These are phyloP conservation scores for Trypanosoma conorhini DNA, from an alignment of 208 protist species.

Conservation along the genomic window DNA sequence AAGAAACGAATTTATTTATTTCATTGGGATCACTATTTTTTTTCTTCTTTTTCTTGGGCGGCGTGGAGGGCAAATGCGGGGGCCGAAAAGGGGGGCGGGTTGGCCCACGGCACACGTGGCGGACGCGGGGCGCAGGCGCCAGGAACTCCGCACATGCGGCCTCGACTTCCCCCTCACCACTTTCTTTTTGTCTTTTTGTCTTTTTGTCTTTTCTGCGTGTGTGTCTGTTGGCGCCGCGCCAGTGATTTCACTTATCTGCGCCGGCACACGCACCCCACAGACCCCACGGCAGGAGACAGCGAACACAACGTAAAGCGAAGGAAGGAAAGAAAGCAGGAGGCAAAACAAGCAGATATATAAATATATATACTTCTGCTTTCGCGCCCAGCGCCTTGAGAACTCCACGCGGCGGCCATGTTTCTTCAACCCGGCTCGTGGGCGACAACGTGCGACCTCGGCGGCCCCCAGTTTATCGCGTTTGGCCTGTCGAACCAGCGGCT, in stretches of 20 bases:
- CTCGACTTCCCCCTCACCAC: too few species aligned
- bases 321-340: slow-evolving; percentile 3
- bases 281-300: neutral
- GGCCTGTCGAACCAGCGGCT: neutral
- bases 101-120: neutral
- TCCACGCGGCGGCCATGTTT: neutral
- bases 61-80: neutral
- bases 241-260: neutral
- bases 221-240: neutral
- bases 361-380: neutral
- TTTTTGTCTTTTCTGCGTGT: neutral
- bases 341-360: neutral
- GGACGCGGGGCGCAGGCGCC: too few species aligned
- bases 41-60: slow-evolving; percentile 13
- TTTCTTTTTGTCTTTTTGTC: neutral
- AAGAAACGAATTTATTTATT: neutral
- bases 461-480: slow-evolving; percentile 1
- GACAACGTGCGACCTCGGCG: neutral
- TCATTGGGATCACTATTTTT: slow-evolving; percentile 1
- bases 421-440: neutral
- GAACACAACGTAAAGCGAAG: slow-evolving; percentile 5
- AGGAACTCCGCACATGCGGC: too few species aligned
- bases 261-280: neutral
- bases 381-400: neutral
- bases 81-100: too few species aligned